Evolutionary conservation across 768 basidiomycete species (phyloP).

Genomic region (Trametes cubensis): DNA sequence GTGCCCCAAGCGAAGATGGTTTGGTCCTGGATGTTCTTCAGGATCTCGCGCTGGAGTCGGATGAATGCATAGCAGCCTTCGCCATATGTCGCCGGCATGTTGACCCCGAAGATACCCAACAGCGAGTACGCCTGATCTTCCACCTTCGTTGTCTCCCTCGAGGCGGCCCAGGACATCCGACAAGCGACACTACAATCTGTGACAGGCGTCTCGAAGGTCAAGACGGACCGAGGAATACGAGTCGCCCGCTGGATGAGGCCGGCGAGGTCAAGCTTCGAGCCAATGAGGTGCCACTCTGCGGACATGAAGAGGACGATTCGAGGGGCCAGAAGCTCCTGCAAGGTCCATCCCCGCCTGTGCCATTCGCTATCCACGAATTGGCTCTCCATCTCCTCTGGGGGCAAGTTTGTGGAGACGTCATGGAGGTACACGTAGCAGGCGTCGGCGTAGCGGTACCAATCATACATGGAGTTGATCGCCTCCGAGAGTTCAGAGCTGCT

Average conservation of each 20-base stretch:
- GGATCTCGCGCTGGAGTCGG: slow-evolving; percentile 17
- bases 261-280: slow-evolving; percentile 16
- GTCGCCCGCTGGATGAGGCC: slow-evolving; percentile 7
- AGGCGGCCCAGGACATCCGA: slow-evolving; percentile 21
- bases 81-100: slow-evolving; percentile 16
- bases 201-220: neutral
- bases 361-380: slow-evolving; percentile 8
- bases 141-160: slow-evolving; percentile 9
- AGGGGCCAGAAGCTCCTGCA: slow-evolving; percentile 21
- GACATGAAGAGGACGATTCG: slow-evolving; percentile 13
- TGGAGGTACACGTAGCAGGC: slow-evolving; percentile 17
- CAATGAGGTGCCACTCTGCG: slow-evolving; percentile 12
- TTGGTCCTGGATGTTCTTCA: slow-evolving; percentile 18
- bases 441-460: slow-evolving; percentile 16
- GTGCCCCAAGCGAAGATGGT: slow-evolving; percentile 21
- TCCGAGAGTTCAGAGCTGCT: slow-evolving; percentile 22
- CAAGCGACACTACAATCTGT: slow-evolving; percentile 12
- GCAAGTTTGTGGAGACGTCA: slow-evolving; percentile 5
- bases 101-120: too few relatives aligned
- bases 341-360: slow-evolving; percentile 20
- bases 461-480: too few relatives aligned
- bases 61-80: slow-evolving; percentile 20
- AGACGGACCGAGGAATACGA: slow-evolving; percentile 4
- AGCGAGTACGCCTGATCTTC: slow-evolving; percentile 24
- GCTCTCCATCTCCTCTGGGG: neutral